Percentiles rank a stretch among this genome's conserved stretches.
Conservation (phyloP, 2,329 filamentous ascomycete genomes). For the Calonectria hongkongensis region DNA sequence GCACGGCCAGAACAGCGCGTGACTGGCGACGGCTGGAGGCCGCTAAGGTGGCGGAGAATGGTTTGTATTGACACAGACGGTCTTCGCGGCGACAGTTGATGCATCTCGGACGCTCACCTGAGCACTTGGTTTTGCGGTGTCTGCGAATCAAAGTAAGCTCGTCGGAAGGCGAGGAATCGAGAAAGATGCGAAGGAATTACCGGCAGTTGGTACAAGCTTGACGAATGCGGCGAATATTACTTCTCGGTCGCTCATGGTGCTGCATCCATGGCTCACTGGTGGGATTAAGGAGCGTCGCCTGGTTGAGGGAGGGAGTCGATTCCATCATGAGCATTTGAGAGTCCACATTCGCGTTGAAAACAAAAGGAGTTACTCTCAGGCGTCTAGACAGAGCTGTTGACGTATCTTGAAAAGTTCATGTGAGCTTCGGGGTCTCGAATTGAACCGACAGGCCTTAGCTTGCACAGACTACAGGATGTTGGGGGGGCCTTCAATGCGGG, state of each 20-base stretch:
- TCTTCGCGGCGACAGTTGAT: conserved; percentile 40
- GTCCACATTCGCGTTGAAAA: neutral
- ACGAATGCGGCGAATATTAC: conserved; percentile 42
- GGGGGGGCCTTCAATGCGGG: neutral
- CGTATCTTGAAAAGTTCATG: neutral
- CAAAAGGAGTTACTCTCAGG: neutral
- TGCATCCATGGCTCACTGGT: conserved; percentile 14
- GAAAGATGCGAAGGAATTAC: neutral
- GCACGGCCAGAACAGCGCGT: neutral
- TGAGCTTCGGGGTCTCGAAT: neutral
- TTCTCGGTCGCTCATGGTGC: neutral
- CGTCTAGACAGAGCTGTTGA: neutral
- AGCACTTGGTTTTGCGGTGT: conserved; percentile 44
- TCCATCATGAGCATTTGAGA: conserved; percentile 2
- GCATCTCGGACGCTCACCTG: conserved; percentile 39
- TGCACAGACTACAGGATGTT: neutral
- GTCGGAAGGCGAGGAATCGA: neutral
- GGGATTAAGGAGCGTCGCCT: neutral
- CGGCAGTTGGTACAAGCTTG: conserved; percentile 41
- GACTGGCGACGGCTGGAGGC: conserved; percentile 19
- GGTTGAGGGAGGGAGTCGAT: conserved; percentile 8
- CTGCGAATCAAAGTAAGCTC: conserved; percentile 14
- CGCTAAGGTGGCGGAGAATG: conserved; percentile 28
- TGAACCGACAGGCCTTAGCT: neutral
- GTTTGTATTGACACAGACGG: conserved; percentile 38